These are phyloP conservation scores for Acephala macrosclerotiorum DNA, from an alignment of 2,329 filamentous ascomycete genomes.

Conservation along the genomic window DNA sequence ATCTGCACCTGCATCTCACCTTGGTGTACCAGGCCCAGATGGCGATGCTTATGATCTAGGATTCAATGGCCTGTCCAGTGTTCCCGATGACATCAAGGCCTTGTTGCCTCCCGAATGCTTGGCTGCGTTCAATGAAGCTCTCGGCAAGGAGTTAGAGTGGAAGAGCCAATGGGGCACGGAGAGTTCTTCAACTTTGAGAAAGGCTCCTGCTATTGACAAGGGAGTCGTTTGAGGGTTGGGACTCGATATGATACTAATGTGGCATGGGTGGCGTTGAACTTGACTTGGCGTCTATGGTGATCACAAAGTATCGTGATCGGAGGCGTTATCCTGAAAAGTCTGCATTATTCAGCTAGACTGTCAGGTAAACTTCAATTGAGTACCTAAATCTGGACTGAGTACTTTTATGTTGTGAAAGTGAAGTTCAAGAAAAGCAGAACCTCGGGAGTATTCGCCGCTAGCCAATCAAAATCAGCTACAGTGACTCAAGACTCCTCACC, in stretches of 20 bases:
- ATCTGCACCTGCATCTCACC: slow-evolving; percentile 58
- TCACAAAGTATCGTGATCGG: slow-evolving; percentile 1
- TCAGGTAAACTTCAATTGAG: slow-evolving; percentile 9
- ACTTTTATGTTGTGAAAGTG: background rate
- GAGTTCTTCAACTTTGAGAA: slow-evolving; percentile 58
- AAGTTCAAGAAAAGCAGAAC: background rate
- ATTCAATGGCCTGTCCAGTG: slow-evolving; percentile 64
- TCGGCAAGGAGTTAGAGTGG: slow-evolving; percentile 73
- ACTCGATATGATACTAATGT: background rate
- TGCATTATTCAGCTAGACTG: slow-evolving; percentile 4
- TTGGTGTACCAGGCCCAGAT: slow-evolving; percentile 66
- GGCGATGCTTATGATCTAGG: slow-evolving; percentile 55
- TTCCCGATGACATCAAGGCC: slow-evolving; percentile 70
- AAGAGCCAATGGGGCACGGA: slow-evolving; percentile 79
- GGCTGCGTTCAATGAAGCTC: slow-evolving; percentile 73
- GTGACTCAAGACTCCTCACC: background rate
- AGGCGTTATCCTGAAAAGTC: slow-evolving; percentile 11
- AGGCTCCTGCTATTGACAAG: slow-evolving; percentile 67
- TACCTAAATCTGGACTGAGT: background rate
- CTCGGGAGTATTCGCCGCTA: background rate
- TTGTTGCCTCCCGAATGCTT: slow-evolving; percentile 76
- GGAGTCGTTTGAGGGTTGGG: slow-evolving; percentile 44
- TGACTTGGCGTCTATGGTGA: background rate
- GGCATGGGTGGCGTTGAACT: background rate
- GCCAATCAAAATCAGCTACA: slow-evolving; percentile 2